A percentile compares a stretch with the other conserved stretches of the same genome.
Evolutionary conservation across 331 rosid genomes (phyloP).

Genomic region (Pyrus hybrid): DNA sequence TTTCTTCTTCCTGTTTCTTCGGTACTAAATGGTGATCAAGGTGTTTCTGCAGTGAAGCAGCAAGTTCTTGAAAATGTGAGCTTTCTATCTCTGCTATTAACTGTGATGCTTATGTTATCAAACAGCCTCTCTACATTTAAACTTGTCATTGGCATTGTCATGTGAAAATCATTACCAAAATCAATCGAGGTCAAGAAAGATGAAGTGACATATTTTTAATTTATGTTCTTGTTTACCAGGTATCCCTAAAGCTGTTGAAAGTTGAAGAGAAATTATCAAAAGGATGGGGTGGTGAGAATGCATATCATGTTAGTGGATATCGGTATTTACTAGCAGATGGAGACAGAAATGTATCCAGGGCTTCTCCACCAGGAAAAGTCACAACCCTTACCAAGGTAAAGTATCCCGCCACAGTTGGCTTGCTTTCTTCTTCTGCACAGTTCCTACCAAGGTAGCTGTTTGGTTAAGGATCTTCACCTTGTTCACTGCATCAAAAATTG

Average conservation of each 20-base stretch:
- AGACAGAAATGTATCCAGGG: no score
- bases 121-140: neutral
- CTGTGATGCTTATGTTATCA: constrained; percentile 2
- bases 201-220: no score
- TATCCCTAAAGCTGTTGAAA: constrained; percentile 66
- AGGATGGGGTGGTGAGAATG: constrained; percentile 99
- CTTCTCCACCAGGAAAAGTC: constrained; percentile 93
- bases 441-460: neutral
- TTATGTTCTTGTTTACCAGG: constrained; percentile 30
- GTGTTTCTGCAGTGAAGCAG: constrained; percentile 61
- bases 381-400: constrained; percentile 79
- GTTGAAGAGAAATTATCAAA: constrained; percentile 91
- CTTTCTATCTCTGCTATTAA: constrained; percentile 13
- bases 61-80: constrained; percentile 83
- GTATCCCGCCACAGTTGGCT: constrained; percentile 1
- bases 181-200: no score
- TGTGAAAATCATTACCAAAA: neutral
- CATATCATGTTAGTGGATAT: no score
- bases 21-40: constrained; percentile 72
- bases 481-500: neutral
- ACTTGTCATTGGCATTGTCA: neutral
- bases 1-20: constrained; percentile 74
- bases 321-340: no score
- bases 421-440: neutral
- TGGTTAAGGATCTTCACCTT: neutral